Conservation (phyloP, 768 basidiomycete species). For the Mycena latifolia region DNA sequence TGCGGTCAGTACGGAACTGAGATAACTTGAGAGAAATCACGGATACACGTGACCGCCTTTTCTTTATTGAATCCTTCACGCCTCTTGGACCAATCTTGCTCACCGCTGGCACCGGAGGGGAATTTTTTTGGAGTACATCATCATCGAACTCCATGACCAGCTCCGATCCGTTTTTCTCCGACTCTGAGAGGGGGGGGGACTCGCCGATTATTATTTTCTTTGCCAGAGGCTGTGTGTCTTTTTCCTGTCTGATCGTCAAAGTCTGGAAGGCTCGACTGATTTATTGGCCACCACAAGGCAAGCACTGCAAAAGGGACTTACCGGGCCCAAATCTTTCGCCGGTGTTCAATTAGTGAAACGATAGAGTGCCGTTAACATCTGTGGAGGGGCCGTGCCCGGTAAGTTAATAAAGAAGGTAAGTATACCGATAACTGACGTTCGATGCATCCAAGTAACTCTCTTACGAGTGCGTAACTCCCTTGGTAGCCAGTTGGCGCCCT, state of each 20-base stretch:
- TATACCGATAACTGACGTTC: slow-evolving; percentile 33
- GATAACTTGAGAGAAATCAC: slow-evolving; percentile 12
- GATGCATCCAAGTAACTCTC: slow-evolving; percentile 21
- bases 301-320: slow-evolving; percentile 21
- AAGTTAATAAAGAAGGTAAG: slow-evolving; percentile 31
- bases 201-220: neutral
- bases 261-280: slow-evolving; percentile 3
- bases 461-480: slow-evolving; percentile 25
- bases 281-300: slow-evolving; percentile 1
- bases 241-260: slow-evolving; percentile 21
- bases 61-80: too few species aligned
- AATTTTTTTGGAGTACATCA: neutral
- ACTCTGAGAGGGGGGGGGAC: neutral
- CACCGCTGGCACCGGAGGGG: neutral
- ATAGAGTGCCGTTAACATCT: slow-evolving; percentile 27
- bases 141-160: neutral
- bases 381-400: slow-evolving; percentile 16
- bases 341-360: slow-evolving; percentile 27
- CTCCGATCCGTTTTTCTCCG: slow-evolving; percentile 2
- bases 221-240: slow-evolving; percentile 18
- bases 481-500: slow-evolving; percentile 23
- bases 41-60: slow-evolving; percentile 4
- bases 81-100: too few species aligned
- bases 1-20: slow-evolving; percentile 31
- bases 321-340: slow-evolving; percentile 8